These are phyloP conservation scores for Lasiosphaeria ovina DNA, from an alignment of 495 filamentous ascomycete species.

Conservation along the genomic window DNA sequence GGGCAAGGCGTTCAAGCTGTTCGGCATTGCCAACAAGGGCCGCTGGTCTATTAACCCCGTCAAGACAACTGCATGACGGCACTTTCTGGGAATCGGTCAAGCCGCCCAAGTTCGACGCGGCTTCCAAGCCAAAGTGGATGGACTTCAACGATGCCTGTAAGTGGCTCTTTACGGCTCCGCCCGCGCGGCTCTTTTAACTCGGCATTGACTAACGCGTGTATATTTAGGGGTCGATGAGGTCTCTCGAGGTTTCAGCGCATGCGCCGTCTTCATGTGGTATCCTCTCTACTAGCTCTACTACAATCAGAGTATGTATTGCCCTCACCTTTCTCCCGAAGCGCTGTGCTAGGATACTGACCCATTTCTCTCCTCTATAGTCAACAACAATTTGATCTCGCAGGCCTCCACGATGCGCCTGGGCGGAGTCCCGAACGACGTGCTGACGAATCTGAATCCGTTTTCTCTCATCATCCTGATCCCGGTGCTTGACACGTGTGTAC, in stretches of 20 bases:
- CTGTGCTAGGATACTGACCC: no score
- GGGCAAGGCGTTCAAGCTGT: conserved; percentile 54
- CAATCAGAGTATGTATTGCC: conserved; percentile 29
- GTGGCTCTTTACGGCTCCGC: no score
- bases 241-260: conserved; percentile 62
- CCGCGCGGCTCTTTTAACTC: no score
- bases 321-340: no score
- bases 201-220: no score
- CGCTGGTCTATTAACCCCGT: conserved; percentile 59
- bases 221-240: conserved; percentile 28
- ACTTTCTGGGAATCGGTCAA: conserved; percentile 66
- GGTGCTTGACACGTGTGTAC: conserved; percentile 66
- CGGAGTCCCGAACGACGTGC: conserved; percentile 74
- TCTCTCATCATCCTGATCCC: conserved; percentile 78
- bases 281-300: conserved; percentile 54
- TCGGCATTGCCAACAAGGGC: conserved; percentile 60
- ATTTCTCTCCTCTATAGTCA: conserved; percentile 14
- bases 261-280: conserved; percentile 63
- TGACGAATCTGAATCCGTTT: conserved; percentile 76
- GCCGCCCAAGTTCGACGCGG: conserved; percentile 53
- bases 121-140: conserved; percentile 60
- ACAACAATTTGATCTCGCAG: conserved; percentile 74
- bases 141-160: conserved; percentile 66
- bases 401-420: conserved; percentile 68
- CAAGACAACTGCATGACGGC: conserved; percentile 48